Conservation (phyloP, 1,284 basidiomycete species). For the Trichosporon inkin region DNA sequence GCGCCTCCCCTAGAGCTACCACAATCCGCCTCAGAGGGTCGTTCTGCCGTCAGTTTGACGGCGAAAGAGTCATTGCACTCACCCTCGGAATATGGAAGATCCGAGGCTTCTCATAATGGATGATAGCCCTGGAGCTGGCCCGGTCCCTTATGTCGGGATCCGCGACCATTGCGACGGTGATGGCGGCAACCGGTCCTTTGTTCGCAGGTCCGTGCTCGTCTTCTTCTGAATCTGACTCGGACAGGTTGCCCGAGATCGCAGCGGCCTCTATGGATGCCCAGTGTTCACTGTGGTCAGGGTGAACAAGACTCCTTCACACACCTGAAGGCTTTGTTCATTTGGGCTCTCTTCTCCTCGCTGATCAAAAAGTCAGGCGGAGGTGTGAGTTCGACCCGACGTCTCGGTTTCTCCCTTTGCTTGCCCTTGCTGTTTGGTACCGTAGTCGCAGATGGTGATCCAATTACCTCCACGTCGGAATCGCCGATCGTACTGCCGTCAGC, state of each 20-base stretch:
- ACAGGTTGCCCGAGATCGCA: background rate
- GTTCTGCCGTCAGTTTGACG: slow-evolving; percentile 25
- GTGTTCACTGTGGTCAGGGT: slow-evolving; percentile 1
- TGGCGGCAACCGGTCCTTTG: slow-evolving; percentile 15
- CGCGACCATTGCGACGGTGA: slow-evolving; percentile 35
- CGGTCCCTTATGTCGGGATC: slow-evolving; percentile 24
- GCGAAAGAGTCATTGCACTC: background rate
- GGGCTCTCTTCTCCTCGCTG: slow-evolving; percentile 15
- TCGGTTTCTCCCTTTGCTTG: background rate
- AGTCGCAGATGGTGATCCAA: background rate
- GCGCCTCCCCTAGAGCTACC: slow-evolving; percentile 21
- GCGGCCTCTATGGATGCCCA: background rate
- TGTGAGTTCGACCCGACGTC: slow-evolving; percentile 24
- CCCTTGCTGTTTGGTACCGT: background rate
- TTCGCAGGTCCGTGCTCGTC: background rate
- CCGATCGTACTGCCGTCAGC: background rate
- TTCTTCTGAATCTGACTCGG: background rate
- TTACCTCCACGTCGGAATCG: background rate
- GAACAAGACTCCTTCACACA: background rate
- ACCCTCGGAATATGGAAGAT: slow-evolving; percentile 19
- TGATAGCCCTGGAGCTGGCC: slow-evolving; percentile 28
- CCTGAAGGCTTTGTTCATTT: background rate
- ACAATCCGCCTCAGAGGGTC: slow-evolving; percentile 24
- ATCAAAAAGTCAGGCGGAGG: slow-evolving; percentile 31
- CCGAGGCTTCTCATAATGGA: slow-evolving; percentile 29